Percentiles rank a stretch among this genome's conserved stretches.
Evolutionary conservation across 768 basidiomycete genomes (phyloP).

Genomic region (Naganishia onofrii): DNA sequence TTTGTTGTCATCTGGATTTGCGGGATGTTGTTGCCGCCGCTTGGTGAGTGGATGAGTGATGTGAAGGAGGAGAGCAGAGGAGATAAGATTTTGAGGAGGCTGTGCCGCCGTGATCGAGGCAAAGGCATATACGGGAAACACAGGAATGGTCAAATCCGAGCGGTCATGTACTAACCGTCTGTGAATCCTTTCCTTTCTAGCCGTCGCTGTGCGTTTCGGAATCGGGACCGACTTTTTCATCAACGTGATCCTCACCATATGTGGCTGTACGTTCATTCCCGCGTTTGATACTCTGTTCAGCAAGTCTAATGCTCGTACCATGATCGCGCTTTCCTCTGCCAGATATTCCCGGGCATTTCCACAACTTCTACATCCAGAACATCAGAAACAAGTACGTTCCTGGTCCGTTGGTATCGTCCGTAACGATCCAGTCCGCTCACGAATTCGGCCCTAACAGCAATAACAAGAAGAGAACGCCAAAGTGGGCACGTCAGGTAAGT

Average conservation of each 20-base stretch:
- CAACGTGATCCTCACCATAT: conserved; percentile 80
- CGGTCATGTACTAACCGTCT: neutral
- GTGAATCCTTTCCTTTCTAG: conserved; percentile 54
- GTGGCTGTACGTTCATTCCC: conserved; percentile 62
- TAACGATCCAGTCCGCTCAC: too few relatives aligned
- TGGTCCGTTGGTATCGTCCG: neutral
- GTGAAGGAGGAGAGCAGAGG: too few relatives aligned
- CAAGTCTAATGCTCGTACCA: neutral
- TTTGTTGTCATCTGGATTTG: conserved; percentile 75
- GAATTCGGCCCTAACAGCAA: too few relatives aligned
- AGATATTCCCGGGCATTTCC: conserved; percentile 67
- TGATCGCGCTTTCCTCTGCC: neutral
- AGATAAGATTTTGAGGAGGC: too few relatives aligned
- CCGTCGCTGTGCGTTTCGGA: conserved; percentile 89
- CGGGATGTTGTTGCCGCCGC: conserved; percentile 85
- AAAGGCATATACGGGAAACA: neutral
- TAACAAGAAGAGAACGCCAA: conserved; percentile 85
- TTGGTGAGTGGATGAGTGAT: conserved; percentile 60
- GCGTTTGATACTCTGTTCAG: neutral
- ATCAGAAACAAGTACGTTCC: conserved; percentile 71
- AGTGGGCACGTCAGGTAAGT: conserved; percentile 67
- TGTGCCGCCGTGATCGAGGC: too few relatives aligned
- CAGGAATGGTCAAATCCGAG: neutral
- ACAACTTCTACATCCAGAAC: conserved; percentile 73
- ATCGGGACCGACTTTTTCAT: conserved; percentile 87